Evolutionary conservation across 208 protist species (phyloP), one percentile per base, ranked within the genome.

Genomic region (Sergeia podlipaevii): DNA sequence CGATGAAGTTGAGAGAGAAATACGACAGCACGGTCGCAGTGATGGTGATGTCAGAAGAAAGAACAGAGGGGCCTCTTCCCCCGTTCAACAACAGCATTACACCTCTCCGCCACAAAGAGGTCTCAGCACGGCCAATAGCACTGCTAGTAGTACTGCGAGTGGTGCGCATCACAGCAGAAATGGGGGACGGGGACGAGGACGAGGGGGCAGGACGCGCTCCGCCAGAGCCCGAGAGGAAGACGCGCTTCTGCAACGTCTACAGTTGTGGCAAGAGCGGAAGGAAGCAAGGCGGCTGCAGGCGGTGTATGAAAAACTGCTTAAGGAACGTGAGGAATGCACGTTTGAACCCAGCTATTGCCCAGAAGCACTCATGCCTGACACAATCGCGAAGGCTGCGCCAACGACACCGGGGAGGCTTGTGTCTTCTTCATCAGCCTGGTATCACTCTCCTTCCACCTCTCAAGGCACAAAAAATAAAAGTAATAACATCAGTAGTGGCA

Each of bases 201-300:
- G 33, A 10, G 11, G 33, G 11, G 10, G 11, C 33, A 10, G 33
- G 11, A 38, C 39, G n/a, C n/a, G n/a, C n/a, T n/a, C 39, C 17
- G 39, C 39, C 17, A 20, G 33, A 15, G 33, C 15, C 20, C 18
- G 26, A 13, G 10, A 54, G 23, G 44, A 61, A 11, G 58, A 74
- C 33, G 57, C 55, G 2, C 45, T 84, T 17, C 61, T 76, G 17
- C 65, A 57, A 18, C 77, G 81, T 7, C 57, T 89, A 10, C 43
- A 47, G 21, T 46, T 83, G 20, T 89, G 81, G 81, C 59, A 85
- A 44, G 74, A 89, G 41, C 50, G 74, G 17, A 67, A 70, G 17
- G 81, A 89, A 6, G 74, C 71, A 37, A 75, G 73, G 55, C 73
- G 74, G 7, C 50, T 85, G 17, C 74, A 82, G 56, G 51, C 63